Percentiles rank a stretch among this genome's conserved stretches.
Conservation (phyloP, 371 early-diverging fungal species). For the Agmasoma carcini region DNA sequence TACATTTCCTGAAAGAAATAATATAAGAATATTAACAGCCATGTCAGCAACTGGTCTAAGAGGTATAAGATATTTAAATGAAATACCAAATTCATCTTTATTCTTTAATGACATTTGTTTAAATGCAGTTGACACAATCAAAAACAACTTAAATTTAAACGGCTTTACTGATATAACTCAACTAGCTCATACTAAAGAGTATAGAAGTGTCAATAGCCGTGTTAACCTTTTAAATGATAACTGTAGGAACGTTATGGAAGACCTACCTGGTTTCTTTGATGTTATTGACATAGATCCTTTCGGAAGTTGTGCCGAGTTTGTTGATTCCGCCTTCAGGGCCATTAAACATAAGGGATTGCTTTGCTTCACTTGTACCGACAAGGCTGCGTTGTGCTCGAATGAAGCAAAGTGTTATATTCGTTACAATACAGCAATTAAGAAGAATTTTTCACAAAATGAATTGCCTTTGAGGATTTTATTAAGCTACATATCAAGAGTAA, state of each 20-base stretch:
- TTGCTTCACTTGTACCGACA: slow-evolving; percentile 95
- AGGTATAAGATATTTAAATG: slow-evolving; percentile 88
- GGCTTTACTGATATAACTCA: slow-evolving; percentile 56
- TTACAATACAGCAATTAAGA: slow-evolving; percentile 56
- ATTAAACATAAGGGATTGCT: slow-evolving; percentile 80
- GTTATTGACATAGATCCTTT: slow-evolving; percentile 74
- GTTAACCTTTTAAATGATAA: slow-evolving; percentile 46
- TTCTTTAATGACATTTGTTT: slow-evolving; percentile 77
- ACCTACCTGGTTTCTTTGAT: slow-evolving; percentile 45
- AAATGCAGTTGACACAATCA: slow-evolving; percentile 75
- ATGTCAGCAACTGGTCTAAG: slow-evolving; percentile 92
- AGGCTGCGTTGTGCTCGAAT: slow-evolving; percentile 75
- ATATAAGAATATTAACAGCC: slow-evolving; percentile 76
- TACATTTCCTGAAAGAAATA: slow-evolving; percentile 38
- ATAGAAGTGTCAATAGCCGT: neutral
- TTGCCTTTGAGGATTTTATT: slow-evolving; percentile 63
- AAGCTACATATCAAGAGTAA: slow-evolving; percentile 65
- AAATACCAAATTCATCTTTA: slow-evolving; percentile 66
- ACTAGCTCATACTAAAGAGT: neutral
- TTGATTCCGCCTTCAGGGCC: slow-evolving; percentile 81
- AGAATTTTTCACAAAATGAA: slow-evolving; percentile 43
- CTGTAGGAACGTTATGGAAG: slow-evolving; percentile 50
- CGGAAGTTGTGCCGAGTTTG: slow-evolving; percentile 83
- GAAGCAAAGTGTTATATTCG: slow-evolving; percentile 65
- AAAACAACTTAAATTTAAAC: slow-evolving; percentile 70